These are phyloP conservation scores for Arachis hypogaea DNA, from an alignment of 306 rosid species.

Conservation along the genomic window DNA sequence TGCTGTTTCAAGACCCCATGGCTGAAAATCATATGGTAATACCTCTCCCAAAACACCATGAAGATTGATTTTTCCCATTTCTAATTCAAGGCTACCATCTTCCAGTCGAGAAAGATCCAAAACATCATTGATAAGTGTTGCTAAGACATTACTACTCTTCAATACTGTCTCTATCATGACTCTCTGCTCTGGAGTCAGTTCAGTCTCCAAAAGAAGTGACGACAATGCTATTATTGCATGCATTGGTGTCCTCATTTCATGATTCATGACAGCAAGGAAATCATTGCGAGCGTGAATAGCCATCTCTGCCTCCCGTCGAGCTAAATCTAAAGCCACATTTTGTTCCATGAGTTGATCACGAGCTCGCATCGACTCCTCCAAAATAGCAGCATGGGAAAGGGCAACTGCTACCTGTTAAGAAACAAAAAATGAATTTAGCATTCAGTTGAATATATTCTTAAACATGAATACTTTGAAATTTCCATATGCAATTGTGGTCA, in stretches of 20 bases:
- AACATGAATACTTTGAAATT: not conserved
- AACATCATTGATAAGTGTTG: slow-evolving; percentile 81
- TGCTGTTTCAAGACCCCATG: slow-evolving; percentile 28
- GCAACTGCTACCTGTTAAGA: slow-evolving; percentile 89
- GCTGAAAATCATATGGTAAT: slow-evolving; percentile 15
- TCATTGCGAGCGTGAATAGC: slow-evolving; percentile 93
- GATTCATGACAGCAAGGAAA: slow-evolving; percentile 92
- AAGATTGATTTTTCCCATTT: slow-evolving; percentile 71
- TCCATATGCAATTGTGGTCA: slow-evolving; percentile 24
- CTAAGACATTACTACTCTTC: slow-evolving; percentile 84
- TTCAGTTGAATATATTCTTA: slow-evolving; percentile 22
- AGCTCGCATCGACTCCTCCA: slow-evolving; percentile 93
- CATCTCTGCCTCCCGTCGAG: slow-evolving; percentile 86
- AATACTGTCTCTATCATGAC: slow-evolving; percentile 80
- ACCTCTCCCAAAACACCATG: slow-evolving; percentile 82
- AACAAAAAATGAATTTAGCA: slow-evolving; percentile 36
- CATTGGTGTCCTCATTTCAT: slow-evolving; percentile 99
- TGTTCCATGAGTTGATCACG: slow-evolving; percentile 91
- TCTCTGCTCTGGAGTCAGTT: slow-evolving; percentile 82
- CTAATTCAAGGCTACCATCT: slow-evolving; percentile 90
- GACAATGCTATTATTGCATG: slow-evolving; percentile 86
- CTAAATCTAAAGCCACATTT: slow-evolving; percentile 78
- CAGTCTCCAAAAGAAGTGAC: slow-evolving; percentile 86
- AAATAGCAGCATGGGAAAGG: slow-evolving; percentile 94
- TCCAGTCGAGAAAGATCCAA: slow-evolving; percentile 93